A percentile compares a stretch with the other conserved stretches of the same genome.
phyloP scores from a whole-genome alignment of 345 rosid species.

The Citrus glauca region DNA sequence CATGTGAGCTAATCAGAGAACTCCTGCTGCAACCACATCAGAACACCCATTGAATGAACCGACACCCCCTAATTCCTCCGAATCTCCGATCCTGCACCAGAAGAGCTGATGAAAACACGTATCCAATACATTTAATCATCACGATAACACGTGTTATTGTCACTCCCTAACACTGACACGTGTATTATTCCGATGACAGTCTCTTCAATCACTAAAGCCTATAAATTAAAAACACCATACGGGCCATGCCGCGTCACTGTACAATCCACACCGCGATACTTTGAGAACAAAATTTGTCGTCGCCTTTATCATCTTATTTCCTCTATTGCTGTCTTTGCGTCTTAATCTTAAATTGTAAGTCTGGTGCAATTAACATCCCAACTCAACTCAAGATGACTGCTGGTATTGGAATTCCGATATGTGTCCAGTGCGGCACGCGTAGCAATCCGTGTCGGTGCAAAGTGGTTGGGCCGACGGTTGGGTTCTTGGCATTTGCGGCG shows the following conservation, averaged over 20 bases:
- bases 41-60: neutral
- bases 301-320: too few relatives aligned
- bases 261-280: too few relatives aligned
- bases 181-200: neutral
- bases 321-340: neutral
- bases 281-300: neutral
- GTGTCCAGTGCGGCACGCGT: conserved; percentile 62
- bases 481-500: conserved; percentile 68
- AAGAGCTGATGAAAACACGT: neutral
- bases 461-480: conserved; percentile 81
- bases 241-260: accelerated
- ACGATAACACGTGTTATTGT: neutral
- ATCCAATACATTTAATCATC: neutral
- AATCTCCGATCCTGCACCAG: neutral
- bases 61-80: neutral
- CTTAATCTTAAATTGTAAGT: neutral
- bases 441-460: conserved; percentile 87
- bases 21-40: neutral
- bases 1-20: neutral
- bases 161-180: neutral
- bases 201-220: neutral
- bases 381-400: conserved; percentile 6
- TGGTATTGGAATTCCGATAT: conserved; percentile 43
- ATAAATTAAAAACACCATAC: too few relatives aligned
- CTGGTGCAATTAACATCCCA: neutral